Evolutionary conservation across 768 basidiomycete genomes (phyloP).

Genomic region (Suillus sp.): DNA sequence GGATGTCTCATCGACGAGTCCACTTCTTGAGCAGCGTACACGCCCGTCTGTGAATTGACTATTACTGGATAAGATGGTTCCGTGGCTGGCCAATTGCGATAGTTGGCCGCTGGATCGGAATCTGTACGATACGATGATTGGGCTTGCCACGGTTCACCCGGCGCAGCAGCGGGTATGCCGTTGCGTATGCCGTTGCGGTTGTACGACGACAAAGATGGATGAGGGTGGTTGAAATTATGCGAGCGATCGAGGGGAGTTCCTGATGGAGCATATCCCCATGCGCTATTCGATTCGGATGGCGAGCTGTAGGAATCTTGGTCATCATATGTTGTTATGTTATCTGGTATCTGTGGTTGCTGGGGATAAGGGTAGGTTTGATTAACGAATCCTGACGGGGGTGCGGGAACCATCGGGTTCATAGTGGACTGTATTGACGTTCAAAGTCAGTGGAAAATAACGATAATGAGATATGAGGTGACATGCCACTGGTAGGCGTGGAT

Average conservation of each 20-base stretch:
- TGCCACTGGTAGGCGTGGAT: conserved; percentile 34
- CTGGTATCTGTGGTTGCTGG: conserved; percentile 42
- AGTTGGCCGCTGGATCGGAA: conserved; percentile 36
- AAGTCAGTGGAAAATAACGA: conserved; percentile 7
- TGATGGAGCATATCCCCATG: conserved; percentile 55
- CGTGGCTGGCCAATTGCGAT: conserved; percentile 51
- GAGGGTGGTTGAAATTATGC: conserved; percentile 47
- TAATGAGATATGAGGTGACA: conserved; percentile 43
- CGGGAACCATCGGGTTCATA: conserved; percentile 43
- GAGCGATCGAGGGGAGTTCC: conserved; percentile 36
- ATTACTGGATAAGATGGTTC: conserved; percentile 40
- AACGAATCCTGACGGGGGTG: conserved; percentile 39
- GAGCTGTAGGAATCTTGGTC: conserved; percentile 44
- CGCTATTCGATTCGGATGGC: conserved; percentile 46
- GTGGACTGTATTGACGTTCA: conserved; percentile 24
- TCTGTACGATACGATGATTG: conserved; percentile 33
- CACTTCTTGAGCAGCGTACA: conserved; percentile 35
- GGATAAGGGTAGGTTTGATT: conserved; percentile 47
- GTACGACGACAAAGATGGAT: conserved; percentile 53
- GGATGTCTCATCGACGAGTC: conserved; percentile 42
- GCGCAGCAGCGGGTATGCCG: conserved; percentile 21
- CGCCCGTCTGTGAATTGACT: conserved; percentile 23
- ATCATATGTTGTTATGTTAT: conserved; percentile 42
- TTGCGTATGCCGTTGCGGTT: conserved; percentile 38
- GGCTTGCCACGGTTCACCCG: conserved; percentile 26